A percentile compares a stretch with the other conserved stretches of the same genome.
Conservation (phyloP, 768 basidiomycete species). For the Macrocybe gigantea region DNA sequence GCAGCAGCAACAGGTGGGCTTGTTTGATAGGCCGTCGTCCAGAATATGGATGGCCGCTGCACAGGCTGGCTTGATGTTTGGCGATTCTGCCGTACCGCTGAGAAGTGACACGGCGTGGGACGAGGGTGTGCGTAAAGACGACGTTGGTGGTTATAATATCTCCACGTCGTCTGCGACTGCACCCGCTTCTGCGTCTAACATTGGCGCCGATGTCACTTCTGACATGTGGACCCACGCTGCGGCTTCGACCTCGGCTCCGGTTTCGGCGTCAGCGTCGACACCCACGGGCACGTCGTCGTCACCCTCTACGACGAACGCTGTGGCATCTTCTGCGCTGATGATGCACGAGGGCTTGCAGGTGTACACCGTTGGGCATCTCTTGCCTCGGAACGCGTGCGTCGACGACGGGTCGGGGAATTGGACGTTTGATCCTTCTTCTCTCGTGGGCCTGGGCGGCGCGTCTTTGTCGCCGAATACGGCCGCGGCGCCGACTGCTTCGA, state of each 20-base stretch:
- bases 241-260: neutral
- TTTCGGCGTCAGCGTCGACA: neutral
- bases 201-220: neutral
- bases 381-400: conserved; percentile 43
- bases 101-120: conserved; percentile 22
- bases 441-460: neutral
- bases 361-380: conserved; percentile 73
- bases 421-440: conserved; percentile 20
- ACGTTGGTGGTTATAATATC: no score
- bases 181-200: no score
- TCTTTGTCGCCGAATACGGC: conserved; percentile 1
- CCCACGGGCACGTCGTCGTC: neutral
- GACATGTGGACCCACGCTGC: neutral
- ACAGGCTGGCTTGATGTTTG: conserved; percentile 8
- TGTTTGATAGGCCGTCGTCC: conserved; percentile 6
- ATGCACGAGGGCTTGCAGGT: conserved; percentile 70
- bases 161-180: no score
- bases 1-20: conserved; percentile 3
- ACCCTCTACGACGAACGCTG: conserved; percentile 1
- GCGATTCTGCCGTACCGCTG: conserved; percentile 9
- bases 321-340: conserved; percentile 9
- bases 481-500: conserved; percentile 9
- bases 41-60: conserved; percentile 15
- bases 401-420: conserved; percentile 33
- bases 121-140: no score